A percentile compares a stretch with the other conserved stretches of the same genome.
These are phyloP conservation scores for Aspergillus kassunensis DNA, from an alignment of 495 filamentous ascomycete genomes.

Conservation along the genomic window DNA sequence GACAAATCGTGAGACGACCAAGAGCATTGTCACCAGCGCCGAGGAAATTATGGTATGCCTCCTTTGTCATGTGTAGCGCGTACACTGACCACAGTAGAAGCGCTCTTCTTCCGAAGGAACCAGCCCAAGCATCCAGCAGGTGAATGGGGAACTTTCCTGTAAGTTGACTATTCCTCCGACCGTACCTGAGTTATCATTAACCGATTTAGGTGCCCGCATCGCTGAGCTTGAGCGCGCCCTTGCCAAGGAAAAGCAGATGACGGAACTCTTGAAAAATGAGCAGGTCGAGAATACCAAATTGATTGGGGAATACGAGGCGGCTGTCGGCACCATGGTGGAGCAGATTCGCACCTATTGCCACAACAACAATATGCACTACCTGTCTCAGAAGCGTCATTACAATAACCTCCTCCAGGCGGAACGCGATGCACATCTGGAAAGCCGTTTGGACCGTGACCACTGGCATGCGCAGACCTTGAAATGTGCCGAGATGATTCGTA, in stretches of 20 bases:
- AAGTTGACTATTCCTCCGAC: slow-evolving; percentile 1
- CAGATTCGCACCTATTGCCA: slow-evolving; percentile 60
- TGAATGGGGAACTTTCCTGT: slow-evolving; percentile 48
- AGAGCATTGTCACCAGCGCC: slow-evolving; percentile 66
- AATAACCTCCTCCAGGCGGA: slow-evolving; percentile 55
- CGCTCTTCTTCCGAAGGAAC: slow-evolving; percentile 44
- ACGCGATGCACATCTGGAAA: slow-evolving; percentile 52
- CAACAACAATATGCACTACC: slow-evolving; percentile 56
- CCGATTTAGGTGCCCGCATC: slow-evolving; percentile 41
- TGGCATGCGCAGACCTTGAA: slow-evolving; percentile 58
- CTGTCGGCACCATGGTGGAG: slow-evolving; percentile 53
- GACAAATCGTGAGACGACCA: slow-evolving; percentile 72
- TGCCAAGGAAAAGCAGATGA: slow-evolving; percentile 43
- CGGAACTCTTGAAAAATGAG: slow-evolving; percentile 45
- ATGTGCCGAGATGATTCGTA: slow-evolving; percentile 50
- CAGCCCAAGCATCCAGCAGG: slow-evolving; percentile 40
- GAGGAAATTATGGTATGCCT: slow-evolving; percentile 54
- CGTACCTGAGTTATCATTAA: background rate
- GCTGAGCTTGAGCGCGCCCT: slow-evolving; percentile 51
- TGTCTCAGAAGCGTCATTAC: slow-evolving; percentile 57
- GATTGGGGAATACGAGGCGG: slow-evolving; percentile 55
- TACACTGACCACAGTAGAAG: slow-evolving; percentile 29
- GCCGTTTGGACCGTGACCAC: slow-evolving; percentile 59
- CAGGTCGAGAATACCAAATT: slow-evolving; percentile 50
- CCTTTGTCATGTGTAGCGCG: background rate